phyloP scores from a whole-genome alignment of 2,329 filamentous ascomycete species.

The Hymenoscyphus occultus region DNA sequence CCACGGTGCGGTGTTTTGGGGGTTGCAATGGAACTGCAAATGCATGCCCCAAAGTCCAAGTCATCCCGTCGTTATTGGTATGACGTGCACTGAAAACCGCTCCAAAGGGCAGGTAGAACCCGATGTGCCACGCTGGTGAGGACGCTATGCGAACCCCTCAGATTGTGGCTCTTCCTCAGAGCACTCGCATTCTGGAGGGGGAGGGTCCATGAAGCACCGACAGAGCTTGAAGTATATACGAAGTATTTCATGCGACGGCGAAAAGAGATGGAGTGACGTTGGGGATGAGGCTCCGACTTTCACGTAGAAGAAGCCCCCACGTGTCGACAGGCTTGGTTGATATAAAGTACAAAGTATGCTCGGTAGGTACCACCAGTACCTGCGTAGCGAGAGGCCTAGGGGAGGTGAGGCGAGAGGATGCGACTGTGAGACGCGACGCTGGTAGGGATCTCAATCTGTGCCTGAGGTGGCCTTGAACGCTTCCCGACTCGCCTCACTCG shows the following conservation, averaged over 20 bases:
- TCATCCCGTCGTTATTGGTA: not conserved
- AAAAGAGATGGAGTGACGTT: not conserved
- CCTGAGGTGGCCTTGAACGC: too few relatives aligned
- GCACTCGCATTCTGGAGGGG: not conserved
- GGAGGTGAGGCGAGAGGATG: too few relatives aligned
- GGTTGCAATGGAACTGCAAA: not conserved
- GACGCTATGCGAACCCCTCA: not conserved
- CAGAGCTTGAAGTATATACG: not conserved
- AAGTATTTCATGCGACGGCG: not conserved
- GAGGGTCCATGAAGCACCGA: not conserved
- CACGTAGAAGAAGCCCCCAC: not conserved
- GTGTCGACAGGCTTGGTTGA: constrained; percentile 1
- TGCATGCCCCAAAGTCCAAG: not conserved
- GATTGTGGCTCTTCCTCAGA: not conserved
- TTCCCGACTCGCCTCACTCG: too few relatives aligned
- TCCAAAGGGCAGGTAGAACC: not conserved
- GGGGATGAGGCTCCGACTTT: not conserved
- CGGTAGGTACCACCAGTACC: too few relatives aligned
- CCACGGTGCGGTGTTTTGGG: not conserved
- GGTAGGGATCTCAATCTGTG: too few relatives aligned
- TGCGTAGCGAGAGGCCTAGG: too few relatives aligned
- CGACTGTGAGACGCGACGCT: too few relatives aligned
- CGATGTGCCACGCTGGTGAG: not conserved
- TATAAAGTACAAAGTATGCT: too few relatives aligned
- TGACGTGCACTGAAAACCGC: not conserved